These are phyloP conservation scores for Datisca glomerata DNA, from an alignment of 306 rosid genomes.

Conservation along the genomic window DNA sequence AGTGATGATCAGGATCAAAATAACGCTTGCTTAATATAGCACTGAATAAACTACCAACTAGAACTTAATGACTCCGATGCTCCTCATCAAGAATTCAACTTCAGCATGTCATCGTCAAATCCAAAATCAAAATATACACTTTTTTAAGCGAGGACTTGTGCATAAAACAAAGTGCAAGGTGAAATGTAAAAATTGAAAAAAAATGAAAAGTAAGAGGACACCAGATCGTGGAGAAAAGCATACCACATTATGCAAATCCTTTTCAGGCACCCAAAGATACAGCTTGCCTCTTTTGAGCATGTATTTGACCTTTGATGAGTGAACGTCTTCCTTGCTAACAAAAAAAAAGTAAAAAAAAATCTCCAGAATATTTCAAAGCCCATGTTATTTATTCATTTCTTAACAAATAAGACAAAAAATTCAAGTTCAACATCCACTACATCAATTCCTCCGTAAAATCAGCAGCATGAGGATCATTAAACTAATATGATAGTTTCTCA, in stretches of 20 bases:
- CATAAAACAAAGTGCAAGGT: not conserved
- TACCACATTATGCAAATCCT: constrained; percentile 11
- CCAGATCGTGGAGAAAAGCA: no score
- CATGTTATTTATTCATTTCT: no score
- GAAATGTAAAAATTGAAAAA: not conserved
- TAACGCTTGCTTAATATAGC: no score
- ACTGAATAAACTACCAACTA: not conserved
- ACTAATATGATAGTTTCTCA: no score
- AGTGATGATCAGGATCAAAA: no score
- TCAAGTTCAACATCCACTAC: no score
- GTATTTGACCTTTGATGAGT: constrained; percentile 73
- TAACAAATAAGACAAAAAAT: no score
- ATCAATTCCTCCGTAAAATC: no score
- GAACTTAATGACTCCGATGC: not conserved
- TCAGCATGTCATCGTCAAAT: not conserved
- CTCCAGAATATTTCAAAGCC: no score
- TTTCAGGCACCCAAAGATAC: constrained; percentile 18
- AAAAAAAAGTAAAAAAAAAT: no score
- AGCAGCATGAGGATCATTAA: no score
- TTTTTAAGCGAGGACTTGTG: not conserved
- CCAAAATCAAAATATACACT: not conserved
- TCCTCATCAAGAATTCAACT: not conserved
- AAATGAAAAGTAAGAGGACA: not conserved
- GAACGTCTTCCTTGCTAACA: constrained; percentile 56
- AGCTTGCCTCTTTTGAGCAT: constrained; percentile 66